Conservation (phyloP, 257 asterid genomes). For the Nicotiana obtusifolia region DNA sequence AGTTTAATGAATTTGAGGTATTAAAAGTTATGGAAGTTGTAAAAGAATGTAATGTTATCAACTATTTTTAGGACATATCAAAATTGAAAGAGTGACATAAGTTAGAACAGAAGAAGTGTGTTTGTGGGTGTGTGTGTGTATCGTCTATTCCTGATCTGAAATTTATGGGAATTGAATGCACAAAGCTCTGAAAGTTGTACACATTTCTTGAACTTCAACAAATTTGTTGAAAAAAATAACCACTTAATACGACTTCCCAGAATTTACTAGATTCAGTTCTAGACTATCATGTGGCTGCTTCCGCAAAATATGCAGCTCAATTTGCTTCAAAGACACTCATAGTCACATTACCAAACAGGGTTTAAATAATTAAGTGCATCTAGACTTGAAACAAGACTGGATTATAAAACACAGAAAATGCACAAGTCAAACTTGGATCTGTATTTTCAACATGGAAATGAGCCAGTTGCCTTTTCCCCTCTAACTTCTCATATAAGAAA, state of each 20-base stretch:
- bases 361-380: neutral
- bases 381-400: neutral
- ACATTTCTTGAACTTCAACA: neutral
- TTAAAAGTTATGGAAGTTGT: neutral
- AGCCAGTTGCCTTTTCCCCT: neutral
- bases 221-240: neutral
- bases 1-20: neutral
- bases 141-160: neutral
- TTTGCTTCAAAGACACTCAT: neutral
- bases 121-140: neutral
- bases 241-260: neutral
- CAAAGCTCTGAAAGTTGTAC: neutral
- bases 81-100: neutral
- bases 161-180: neutral
- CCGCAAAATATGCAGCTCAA: slow-evolving; percentile 2
- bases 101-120: neutral
- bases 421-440: neutral
- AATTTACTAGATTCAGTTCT: neutral
- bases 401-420: neutral
- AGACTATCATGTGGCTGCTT: neutral
- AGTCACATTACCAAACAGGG: neutral
- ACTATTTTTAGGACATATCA: neutral
- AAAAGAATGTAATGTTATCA: neutral
- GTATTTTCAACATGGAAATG: neutral
- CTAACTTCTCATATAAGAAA: neutral